Base-by-base conservation (phyloP, 768 basidiomycete genomes). In the Austroboletus eburneus region DNA sequence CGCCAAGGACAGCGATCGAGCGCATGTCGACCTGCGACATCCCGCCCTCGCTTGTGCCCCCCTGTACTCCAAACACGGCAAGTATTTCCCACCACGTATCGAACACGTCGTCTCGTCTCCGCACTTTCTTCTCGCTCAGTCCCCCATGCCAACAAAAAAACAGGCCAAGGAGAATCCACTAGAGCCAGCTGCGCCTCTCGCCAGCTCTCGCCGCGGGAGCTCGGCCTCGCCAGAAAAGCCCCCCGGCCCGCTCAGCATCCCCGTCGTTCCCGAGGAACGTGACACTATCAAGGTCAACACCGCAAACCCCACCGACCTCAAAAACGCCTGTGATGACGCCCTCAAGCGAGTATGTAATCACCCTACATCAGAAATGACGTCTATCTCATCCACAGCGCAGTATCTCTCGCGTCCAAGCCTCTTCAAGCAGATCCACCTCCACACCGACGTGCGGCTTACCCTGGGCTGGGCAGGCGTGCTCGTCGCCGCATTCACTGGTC, bases 381-480 rank as follows among this genome's bases (percentile, higher is more conserved):
- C 20, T 13, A 46, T 38, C 43, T 27, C 42, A 38, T 25, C 39
- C 35, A 21, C 42, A n/a, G 12, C 46, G n/a, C 64, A 94, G 91
- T 88, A 83, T 63, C 74, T 94, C 35, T 80, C 87, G 43, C 76
- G 85, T 45, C 87, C 87, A 9, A 81, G 85, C 44, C 67, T 91
- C 32, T 97, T 93, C 73, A 88, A 86, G 49, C 87, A 88, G 62
- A 91, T 83, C 30, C 78, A 94, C 66, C 72, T 80, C 35, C 92
- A 97, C 57, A 91, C 90, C 2, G 93, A 96, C 60, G 83, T 96
- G 10, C 82, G 90, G 40, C 77, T 98, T 35, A 81, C 71, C 0
- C 75, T 97, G 12, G 95, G 95, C 23, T 97, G 91, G 87, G 70
- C 83, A 14, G 80, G 86, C 51, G 87, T 92, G 39, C 76, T 92